Base-by-base conservation (phyloP, 2,329 filamentous ascomycete species). In the Colletotrichum sp. region DNA sequence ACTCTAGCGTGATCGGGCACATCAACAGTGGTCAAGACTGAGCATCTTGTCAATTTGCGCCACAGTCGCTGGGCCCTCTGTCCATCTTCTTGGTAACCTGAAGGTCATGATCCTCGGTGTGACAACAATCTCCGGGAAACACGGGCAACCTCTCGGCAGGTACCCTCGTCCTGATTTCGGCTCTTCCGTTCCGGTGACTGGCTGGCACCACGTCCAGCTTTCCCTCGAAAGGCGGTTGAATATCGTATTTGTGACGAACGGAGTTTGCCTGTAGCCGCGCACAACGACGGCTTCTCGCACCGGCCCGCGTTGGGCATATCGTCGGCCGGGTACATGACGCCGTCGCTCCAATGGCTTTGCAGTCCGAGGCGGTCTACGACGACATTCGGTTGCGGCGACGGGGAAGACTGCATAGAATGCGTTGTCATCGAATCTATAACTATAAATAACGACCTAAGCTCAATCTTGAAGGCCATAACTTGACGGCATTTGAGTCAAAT, bases 241-340 rank as follows among this genome's bases (percentile, higher is more conserved):
- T 12, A 30, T 65, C 59, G 49, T 69, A 74, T 39, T 30, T 44
- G 44, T 59, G 36, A 59, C 64, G 59, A 49, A 59, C 32, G 30
- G 34, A 4, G 24, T 12, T 65, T 49, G 44, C n/a, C 18, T 32
- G 59, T 16, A 44, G 24, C 44, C 12, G 63, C 49, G 57, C n/a
- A 74, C 71, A 65, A 69, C 8, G 8, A 60, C 70, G 64, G 74
- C 57, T 73, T 36, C 49, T 55, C 32, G 74, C 70, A 69, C 64
- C 74, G 70, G 65, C 64, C 71, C 64, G 74, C 34, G 28, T 69
- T 49, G 64, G 49, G 44, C 49, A 69, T 69, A 49, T 68, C 74
- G 18, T 39, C 70, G 74, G 74, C 44, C 65, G 65, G 70, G 21
- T 49, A 67, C 74, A 66, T 69, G 34, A 18, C 32, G 71, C 28